Percentiles rank a stretch among this genome's conserved stretches.
These are phyloP conservation scores for Plicaturopsis crispa DNA, from an alignment of 768 basidiomycete species.

Conservation along the genomic window DNA sequence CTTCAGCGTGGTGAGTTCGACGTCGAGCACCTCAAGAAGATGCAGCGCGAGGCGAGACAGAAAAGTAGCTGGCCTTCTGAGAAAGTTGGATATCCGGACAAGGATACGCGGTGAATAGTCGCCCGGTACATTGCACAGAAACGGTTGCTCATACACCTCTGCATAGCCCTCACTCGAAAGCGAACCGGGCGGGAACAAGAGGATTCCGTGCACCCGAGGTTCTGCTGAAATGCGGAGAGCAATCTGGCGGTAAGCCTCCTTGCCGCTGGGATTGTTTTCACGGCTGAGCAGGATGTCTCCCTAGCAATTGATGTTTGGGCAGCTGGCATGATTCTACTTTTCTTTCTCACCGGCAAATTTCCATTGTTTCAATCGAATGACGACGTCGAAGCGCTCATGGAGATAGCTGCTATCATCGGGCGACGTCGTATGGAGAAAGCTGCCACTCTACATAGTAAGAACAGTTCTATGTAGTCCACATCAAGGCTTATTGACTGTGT, in stretches of 20 bases:
- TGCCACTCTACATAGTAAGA: slow-evolving; percentile 84
- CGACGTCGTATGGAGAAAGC: slow-evolving; percentile 74
- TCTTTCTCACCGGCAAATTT: slow-evolving; percentile 89
- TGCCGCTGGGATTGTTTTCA: slow-evolving; percentile 1
- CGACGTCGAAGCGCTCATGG: slow-evolving; percentile 93
- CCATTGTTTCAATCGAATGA: slow-evolving; percentile 92
- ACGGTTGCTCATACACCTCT: slow-evolving; percentile 2
- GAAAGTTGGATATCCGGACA: slow-evolving; percentile 69
- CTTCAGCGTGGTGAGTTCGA: slow-evolving; percentile 36
- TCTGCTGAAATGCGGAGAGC: slow-evolving; percentile 86
- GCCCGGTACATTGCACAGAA: too few relatives aligned
- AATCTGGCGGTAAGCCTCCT: slow-evolving; percentile 69
- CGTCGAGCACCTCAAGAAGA: slow-evolving; percentile 40
- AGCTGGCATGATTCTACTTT: slow-evolving; percentile 84
- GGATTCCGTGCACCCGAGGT: slow-evolving; percentile 98
- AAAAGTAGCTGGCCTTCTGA: slow-evolving; percentile 51
- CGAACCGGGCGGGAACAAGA: slow-evolving; percentile 93
- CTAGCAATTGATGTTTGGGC: slow-evolving; percentile 97
- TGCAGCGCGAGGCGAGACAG: slow-evolving; percentile 52
- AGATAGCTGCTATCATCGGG: slow-evolving; percentile 85
- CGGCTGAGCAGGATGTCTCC: background rate
- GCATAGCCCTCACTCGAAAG: slow-evolving; percentile 80
- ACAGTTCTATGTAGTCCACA: background rate
- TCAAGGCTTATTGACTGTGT: background rate
- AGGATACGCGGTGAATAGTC: slow-evolving; percentile 75